Evolutionary conservation across 108 stramenopile genomes (phyloP), one percentile per base, ranked within the genome.

Genomic region (Heterococcus sp.): DNA sequence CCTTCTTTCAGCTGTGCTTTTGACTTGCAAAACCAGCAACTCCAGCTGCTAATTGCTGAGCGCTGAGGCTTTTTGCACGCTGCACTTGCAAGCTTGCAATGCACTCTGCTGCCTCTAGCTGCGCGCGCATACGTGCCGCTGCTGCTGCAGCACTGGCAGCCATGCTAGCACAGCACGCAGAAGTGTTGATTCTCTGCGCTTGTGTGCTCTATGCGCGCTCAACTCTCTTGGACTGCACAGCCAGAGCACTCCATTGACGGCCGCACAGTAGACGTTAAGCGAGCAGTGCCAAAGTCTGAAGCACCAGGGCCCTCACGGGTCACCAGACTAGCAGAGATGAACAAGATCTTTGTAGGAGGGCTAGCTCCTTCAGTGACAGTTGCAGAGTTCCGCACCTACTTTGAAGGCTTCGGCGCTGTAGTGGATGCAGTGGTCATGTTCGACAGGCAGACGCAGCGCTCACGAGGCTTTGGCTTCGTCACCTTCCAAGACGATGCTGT

Each of bases 241-340:
- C 77, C 84, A 71, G 85, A 76, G 37, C 88, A 88, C 84, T 85
- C 74, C 35, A 83, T 88, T 33, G 88, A 88, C 73, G 88, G 88
- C 38, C 80, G 88, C 66, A 83, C 82, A 74, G 85, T 88, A 35
- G 88, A 88, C 78, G 88, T 88, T 30, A 88, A 88, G 84, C 69
- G 84, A 36, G 87, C 88, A 73, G 77, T 88, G 40, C 88, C 88
- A 46, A 76, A 80, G 79, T 72, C 71, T 70, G 79, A 80, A 69
- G 79, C 79, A 34, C 79, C 79, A n/a, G 79, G 79, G 36, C 79
- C 79, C 1, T 58, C 46, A 21, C 46, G 46, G 14, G 21, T 21
- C 21, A 21, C 46, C 68, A 69, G 79, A 72, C 71, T 72, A 37
- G 64, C 79, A 27, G 79, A 80, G 39, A 73, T 72, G 32, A 80